Percentiles rank a stretch among this genome's conserved stretches.
Conservation (phyloP, 2,329 filamentous ascomycete genomes). For the Ceratocystis ficicola region DNA sequence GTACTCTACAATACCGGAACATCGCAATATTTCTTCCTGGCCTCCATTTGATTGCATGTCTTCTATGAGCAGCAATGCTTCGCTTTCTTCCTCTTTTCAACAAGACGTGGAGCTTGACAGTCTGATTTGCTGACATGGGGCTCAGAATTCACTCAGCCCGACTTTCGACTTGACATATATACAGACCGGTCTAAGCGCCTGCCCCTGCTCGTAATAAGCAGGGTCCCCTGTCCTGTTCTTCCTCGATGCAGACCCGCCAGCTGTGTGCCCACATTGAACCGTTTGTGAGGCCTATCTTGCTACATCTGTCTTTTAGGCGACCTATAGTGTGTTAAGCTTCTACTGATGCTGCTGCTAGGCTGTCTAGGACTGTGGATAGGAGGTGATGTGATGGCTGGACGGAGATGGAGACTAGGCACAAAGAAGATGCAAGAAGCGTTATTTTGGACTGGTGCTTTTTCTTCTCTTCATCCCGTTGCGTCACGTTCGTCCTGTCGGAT, state of each 20-base stretch:
- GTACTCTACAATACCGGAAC: background rate
- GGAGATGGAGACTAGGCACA: too few species aligned
- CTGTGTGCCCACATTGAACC: background rate
- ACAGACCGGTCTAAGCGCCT: background rate
- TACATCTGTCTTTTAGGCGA: background rate
- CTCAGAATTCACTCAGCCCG: background rate
- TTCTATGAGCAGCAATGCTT: background rate
- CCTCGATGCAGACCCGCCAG: background rate
- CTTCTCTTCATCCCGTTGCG: background rate
- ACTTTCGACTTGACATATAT: background rate
- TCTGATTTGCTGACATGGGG: background rate
- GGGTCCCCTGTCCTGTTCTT: background rate
- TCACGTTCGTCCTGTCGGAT: background rate
- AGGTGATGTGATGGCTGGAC: too few species aligned
- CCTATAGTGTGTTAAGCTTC: background rate
- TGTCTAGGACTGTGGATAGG: background rate
- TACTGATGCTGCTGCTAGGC: background rate
- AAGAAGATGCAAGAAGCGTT: background rate
- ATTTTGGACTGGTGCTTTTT: background rate
- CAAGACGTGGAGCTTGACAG: background rate
- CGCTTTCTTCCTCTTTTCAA: background rate
- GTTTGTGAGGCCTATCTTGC: background rate
- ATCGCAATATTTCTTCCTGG: background rate
- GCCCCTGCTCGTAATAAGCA: background rate
- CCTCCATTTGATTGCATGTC: background rate